A percentile compares a stretch with the other conserved stretches of the same genome.
phyloP scores from a whole-genome alignment of 2,329 filamentous ascomycete species.

The Lasiodiplodia sp. region DNA sequence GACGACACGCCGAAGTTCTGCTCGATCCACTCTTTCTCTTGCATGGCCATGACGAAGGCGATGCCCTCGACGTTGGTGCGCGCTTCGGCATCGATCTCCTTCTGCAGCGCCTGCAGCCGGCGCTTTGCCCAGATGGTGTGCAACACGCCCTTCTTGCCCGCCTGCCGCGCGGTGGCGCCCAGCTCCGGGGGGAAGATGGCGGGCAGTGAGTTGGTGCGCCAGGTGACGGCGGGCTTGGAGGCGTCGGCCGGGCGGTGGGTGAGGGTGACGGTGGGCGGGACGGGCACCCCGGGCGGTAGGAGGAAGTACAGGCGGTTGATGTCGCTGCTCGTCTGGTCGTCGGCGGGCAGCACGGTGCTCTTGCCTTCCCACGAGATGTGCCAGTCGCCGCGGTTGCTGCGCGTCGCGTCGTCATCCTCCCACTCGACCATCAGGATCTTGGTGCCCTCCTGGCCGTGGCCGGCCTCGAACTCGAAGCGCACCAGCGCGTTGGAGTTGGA shows the following conservation, averaged over 20 bases:
- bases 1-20: conserved; percentile 74
- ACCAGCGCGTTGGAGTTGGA: conserved; percentile 69
- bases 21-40: conserved; percentile 86
- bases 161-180: conserved; percentile 68
- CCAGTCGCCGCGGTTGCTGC: conserved; percentile 66
- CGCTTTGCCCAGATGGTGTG: conserved; percentile 93
- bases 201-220: conserved; percentile 79
- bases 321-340: conserved; percentile 60
- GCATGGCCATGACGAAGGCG: conserved; percentile 80
- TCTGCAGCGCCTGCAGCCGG: conserved; percentile 74
- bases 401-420: conserved; percentile 68
- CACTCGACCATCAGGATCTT: conserved; percentile 95
- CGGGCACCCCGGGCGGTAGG: conserved; percentile 72
- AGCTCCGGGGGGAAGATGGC: conserved; percentile 85
- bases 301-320: conserved; percentile 79
- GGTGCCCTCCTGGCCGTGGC: conserved; percentile 79
- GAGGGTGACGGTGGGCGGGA: conserved; percentile 77
- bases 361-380: conserved; percentile 86
- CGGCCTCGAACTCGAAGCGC: conserved; percentile 85
- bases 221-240: conserved; percentile 52
- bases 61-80: conserved; percentile 80
- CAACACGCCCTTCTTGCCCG: conserved; percentile 80
- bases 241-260: conserved; percentile 58
- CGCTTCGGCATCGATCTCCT: conserved; percentile 78
- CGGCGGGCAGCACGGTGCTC: conserved; percentile 71